Base-by-base conservation (phyloP, 106 monocot genomes). In the Allium sativum region DNA sequence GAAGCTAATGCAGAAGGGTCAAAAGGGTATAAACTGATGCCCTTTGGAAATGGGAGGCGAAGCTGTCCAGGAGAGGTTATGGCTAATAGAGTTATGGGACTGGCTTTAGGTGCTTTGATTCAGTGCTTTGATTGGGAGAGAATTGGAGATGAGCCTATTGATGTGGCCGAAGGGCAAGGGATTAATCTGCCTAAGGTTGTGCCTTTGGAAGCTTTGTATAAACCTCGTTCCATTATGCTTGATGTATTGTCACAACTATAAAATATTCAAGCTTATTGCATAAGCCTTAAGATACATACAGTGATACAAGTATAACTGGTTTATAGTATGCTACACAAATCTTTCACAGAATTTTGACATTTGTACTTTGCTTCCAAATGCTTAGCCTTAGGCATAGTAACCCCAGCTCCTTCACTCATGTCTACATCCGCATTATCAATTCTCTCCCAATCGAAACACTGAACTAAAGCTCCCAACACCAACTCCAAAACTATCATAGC, bases 1-100 rank as follows among this genome's bases (percentile, higher is more conserved):
- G 16, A 55, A 47, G 61, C 41, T 2, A 14, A 10, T 16, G 40
- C 42, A 12, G 58, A 48, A 8, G 44, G 22, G 15, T 40, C 18
- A 7, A 12, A 12, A 9, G 48, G 19, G 18, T 45, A 18, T 7
- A 69, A 59, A 58, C 47, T 1, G 47, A 40, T 73, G 1, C 59
- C 53, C 3, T 70, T 70, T 52, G 69, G 60, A 9, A 40, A 52
- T 40, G 69, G 69, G n/a, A 59, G 69, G 40, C 44, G 69, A 51
- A 15, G 52, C 21, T 70, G 69, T n/a, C 69, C 69, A 53, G 53
- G 53, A 7, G 53, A 53, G n/a, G 10, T 12, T 8, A 12, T 53
- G 53, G 53, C 53, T 7, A 53, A 15, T 1, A 15, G 53, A 53
- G 8, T 16, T 8, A 53, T 53, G 15, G n/a, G 53, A 12, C n/a